Conservation (phyloP, 202 grass and related monocot species). For the Cymbopogon flexuosus region DNA sequence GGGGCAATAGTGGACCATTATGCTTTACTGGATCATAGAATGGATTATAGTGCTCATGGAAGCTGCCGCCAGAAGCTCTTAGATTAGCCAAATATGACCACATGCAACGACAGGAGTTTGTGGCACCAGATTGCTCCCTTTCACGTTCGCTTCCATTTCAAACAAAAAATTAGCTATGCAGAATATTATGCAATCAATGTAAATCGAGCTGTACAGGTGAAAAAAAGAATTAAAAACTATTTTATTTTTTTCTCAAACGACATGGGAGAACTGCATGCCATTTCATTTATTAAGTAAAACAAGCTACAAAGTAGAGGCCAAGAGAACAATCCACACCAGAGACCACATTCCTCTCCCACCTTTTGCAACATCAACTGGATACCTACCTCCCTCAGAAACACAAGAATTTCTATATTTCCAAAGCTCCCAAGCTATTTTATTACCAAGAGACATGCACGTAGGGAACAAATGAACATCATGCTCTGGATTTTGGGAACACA, state of each 20-base stretch:
- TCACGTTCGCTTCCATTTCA: constrained; percentile 77
- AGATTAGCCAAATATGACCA: constrained; percentile 72
- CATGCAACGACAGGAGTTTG: constrained; percentile 61
- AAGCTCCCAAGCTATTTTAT: no score
- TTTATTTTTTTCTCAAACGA: not conserved
- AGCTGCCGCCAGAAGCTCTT: constrained; percentile 55
- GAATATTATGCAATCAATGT: constrained; percentile 21
- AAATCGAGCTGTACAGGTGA: constrained; percentile 4
- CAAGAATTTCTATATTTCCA: no score
- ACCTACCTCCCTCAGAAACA: no score
- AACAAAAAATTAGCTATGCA: constrained; percentile 38
- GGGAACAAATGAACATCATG: not conserved
- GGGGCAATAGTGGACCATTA: constrained; percentile 49
- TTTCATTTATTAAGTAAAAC: not conserved
- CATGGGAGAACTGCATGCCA: not conserved
- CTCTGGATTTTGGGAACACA: not conserved
- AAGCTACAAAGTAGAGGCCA: not conserved
- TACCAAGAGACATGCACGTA: not conserved
- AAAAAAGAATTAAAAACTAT: not conserved
- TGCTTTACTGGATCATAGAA: constrained; percentile 69
- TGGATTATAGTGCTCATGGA: constrained; percentile 74
- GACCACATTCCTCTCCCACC: no score
- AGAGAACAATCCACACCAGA: not conserved
- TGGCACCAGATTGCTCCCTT: constrained; percentile 69
- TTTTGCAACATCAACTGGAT: no score